These are phyloP conservation scores for Irpex lacteus DNA, from an alignment of 1,284 basidiomycete species.

Conservation along the genomic window DNA sequence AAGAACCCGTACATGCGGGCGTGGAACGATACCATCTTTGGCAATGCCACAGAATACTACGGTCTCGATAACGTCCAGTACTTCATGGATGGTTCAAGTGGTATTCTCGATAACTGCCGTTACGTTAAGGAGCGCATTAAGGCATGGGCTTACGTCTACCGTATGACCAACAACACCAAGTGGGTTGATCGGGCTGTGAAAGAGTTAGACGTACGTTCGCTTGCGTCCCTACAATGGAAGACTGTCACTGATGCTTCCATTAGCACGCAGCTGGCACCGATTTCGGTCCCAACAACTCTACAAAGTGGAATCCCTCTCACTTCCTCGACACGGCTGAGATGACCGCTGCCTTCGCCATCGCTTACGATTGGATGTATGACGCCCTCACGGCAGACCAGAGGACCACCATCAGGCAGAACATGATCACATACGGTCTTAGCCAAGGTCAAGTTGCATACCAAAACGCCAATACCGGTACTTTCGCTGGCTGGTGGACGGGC, in stretches of 20 bases:
- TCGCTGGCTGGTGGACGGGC: slow-evolving; percentile 58
- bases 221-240: not conserved
- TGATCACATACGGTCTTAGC: slow-evolving; percentile 78
- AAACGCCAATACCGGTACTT: slow-evolving; percentile 34
- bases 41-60: slow-evolving; percentile 80
- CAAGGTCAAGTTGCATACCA: slow-evolving; percentile 57
- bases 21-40: slow-evolving; percentile 94
- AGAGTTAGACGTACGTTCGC: slow-evolving; percentile 69
- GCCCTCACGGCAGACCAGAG: slow-evolving; percentile 79
- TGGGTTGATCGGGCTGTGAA: slow-evolving; percentile 85
- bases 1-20: slow-evolving; percentile 82
- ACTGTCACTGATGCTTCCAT: slow-evolving; percentile 2
- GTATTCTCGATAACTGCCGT: slow-evolving; percentile 91
- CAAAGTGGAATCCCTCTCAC: slow-evolving; percentile 82
- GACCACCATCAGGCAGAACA: slow-evolving; percentile 65
- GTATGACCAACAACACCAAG: slow-evolving; percentile 86
- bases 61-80: slow-evolving; percentile 66
- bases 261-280: slow-evolving; percentile 69
- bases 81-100: slow-evolving; percentile 78
- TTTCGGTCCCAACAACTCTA: slow-evolving; percentile 60
- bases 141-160: slow-evolving; percentile 90
- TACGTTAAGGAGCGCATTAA: slow-evolving; percentile 90
- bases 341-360: slow-evolving; percentile 84
- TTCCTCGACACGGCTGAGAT: slow-evolving; percentile 96
- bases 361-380: slow-evolving; percentile 95